These are phyloP conservation scores for Pugionium dolabratum DNA, from an alignment of 345 rosid species.

Conservation along the genomic window DNA sequence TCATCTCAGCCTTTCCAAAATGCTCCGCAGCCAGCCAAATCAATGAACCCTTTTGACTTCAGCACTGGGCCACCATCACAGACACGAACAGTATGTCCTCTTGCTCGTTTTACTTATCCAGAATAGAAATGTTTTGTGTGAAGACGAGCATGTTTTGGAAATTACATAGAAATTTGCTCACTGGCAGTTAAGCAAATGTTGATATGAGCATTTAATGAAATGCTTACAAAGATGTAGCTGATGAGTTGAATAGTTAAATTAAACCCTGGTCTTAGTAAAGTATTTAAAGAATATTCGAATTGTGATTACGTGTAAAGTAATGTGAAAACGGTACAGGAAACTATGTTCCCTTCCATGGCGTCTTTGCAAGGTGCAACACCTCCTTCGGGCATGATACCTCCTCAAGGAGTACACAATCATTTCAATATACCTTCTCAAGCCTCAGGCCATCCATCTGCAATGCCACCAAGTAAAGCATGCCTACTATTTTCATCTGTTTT, in stretches of 20 bases:
- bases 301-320: conserved; percentile 19
- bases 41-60: conserved; percentile 86
- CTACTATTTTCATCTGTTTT: neutral
- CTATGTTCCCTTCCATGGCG: conserved; percentile 77
- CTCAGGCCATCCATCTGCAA: conserved; percentile 44
- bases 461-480: conserved; percentile 60
- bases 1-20: conserved; percentile 57
- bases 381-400: conserved; percentile 52
- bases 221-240: neutral
- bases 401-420: conserved; percentile 52
- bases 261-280: neutral
- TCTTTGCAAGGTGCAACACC: conserved; percentile 67
- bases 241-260: conserved; percentile 5
- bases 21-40: conserved; percentile 52
- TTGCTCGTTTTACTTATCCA: conserved; percentile 23
- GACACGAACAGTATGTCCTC: conserved; percentile 57
- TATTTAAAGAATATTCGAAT: neutral
- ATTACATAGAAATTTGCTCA: neutral
- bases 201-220: neutral
- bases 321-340: conserved; percentile 40
- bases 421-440: conserved; percentile 50
- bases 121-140: neutral
- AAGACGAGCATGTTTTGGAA: conserved; percentile 6
- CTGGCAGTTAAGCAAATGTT: neutral
- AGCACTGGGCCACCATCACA: conserved; percentile 53